Base-by-base conservation (phyloP, 2,329 filamentous ascomycete genomes). In the Hyphodiscus sp. region DNA sequence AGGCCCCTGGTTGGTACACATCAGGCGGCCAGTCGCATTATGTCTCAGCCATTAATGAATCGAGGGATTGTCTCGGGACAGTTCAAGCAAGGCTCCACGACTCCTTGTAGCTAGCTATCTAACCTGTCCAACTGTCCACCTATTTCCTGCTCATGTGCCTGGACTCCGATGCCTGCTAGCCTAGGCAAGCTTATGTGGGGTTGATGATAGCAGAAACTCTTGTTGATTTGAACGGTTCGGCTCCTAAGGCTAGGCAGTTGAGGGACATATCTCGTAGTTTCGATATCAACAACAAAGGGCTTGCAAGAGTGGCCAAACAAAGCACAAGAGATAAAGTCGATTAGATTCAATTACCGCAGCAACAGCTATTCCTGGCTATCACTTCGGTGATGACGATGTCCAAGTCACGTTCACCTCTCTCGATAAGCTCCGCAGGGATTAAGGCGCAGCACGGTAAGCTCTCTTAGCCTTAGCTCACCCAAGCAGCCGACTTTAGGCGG, bases 11-110 rank as follows among this genome's bases (percentile, higher is more conserved):
- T 2, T 38, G 47, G 15, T 26, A 47, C 15, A 15, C n/a, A 43
- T 52, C 51, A 52, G 45, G 41, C 23, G 51, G 45, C 20, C 46
- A 48, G 16, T 45, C 29, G 33, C 43, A 42, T 33, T 15, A 2
- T 52, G 42, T 51, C 42, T 45, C 49, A 51, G 20, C 16, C 33
- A 38, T 4, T 6, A 13, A 15, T 3, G 4, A n/a, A 4, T 13
- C 33, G 33, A 38, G 33, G 16, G 33, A 38, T 38, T 38, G 11
- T 13, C 33, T 26, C 8, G 23, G n/a, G 23, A 26, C 23, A 26
- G 23, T 26, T 26, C 3, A 8, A 26, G 4, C 23, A 26, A 26
- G 23, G 23, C 3, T 4, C n/a, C 23, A 8, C 8, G 8, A 26
- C 8, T 26, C 23, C 23, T 26, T 26, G 23, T 4, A 3, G 23